Evolutionary conservation across 176 grass and related monocot genomes (phyloP), one percentile per base, ranked within the genome.

Genomic region (Panicum miliaceum): DNA sequence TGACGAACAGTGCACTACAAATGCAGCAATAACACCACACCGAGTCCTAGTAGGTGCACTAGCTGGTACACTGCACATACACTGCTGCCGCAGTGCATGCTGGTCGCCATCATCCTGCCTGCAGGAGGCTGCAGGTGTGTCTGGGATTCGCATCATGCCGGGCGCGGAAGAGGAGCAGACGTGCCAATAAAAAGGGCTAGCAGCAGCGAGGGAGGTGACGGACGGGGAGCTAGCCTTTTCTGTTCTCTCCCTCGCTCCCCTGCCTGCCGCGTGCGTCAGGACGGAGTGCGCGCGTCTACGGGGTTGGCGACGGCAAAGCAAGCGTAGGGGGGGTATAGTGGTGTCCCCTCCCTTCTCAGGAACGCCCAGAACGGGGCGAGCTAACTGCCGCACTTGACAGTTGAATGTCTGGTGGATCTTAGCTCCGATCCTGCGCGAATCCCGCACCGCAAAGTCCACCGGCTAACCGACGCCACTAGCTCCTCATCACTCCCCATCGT

Each of bases 141-240:
- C 62, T 51, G 48, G 18, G 65, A 51, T 61, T 52, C 32, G 62
- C 42, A n/a, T 54, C 43, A 22, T 65, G 77, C 68, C 77, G 42
- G 64, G 64, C 62, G 9, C 71, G 8, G 32, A 87, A 47, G 12
- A 60, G 51, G 74, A 76, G 23, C 41, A 35, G 16, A 59, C 26
- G 67, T 76, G 72, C 42, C 36, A 42, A 77, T 23, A 41, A 82
- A 82, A 82, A 88, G 53, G 40, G 71, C 29, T 38, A 70, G 43
- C 29, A 70, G 43, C 29, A 9, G 41, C 1, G 41, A 42, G 41
- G 41, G 29, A 1, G 29, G 29, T 32, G 29, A 32, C 29, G 29
- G 29, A 32, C 29, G 29, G 29, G 2, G 29, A 32, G 29, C 29
- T 32, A 32, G 29, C 29, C 29, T 32, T 32, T 32, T 32, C 29